A percentile compares a stretch with the other conserved stretches of the same genome.
These are phyloP conservation scores for Globisporangium echinulatum DNA, from an alignment of 352 stramenopile species.

Conservation along the genomic window DNA sequence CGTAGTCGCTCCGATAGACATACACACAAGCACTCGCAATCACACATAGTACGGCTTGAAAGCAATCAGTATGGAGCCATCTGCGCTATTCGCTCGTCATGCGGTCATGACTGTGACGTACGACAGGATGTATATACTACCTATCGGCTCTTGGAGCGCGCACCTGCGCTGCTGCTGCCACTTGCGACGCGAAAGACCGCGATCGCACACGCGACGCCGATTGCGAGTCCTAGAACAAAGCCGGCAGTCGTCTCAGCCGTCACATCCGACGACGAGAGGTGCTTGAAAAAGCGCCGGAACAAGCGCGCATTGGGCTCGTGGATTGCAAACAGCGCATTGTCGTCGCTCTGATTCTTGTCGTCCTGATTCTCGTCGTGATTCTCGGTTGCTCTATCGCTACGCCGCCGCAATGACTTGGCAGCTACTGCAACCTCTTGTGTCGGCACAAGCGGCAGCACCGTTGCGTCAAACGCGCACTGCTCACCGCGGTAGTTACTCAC, in stretches of 20 bases:
- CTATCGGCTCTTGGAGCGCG: slow-evolving; percentile 21
- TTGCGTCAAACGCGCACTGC: slow-evolving; percentile 51
- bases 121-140: too few relatives aligned
- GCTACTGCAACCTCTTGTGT: background rate
- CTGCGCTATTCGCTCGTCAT: too few relatives aligned
- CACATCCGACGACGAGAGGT: slow-evolving; percentile 20
- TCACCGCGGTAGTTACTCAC: slow-evolving; percentile 74
- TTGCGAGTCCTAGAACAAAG: slow-evolving; percentile 31
- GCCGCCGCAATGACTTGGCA: slow-evolving; percentile 20
- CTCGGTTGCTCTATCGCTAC: background rate
- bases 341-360: background rate
- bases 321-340: background rate
- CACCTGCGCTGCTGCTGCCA: slow-evolving; percentile 8
- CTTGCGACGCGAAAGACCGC: slow-evolving; percentile 58
- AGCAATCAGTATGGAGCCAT: too few relatives aligned
- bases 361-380: background rate
- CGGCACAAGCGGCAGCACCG: background rate
- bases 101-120: too few relatives aligned
- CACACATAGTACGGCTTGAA: too few relatives aligned
- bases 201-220: slow-evolving; percentile 41
- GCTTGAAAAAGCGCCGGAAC: slow-evolving; percentile 17
- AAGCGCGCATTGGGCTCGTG: slow-evolving; percentile 1
- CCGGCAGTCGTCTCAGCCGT: slow-evolving; percentile 25
- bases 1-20: too few relatives aligned
- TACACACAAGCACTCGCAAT: too few relatives aligned